A percentile compares a stretch with the other conserved stretches of the same genome.
Evolutionary conservation across 768 basidiomycete genomes (phyloP).

Genomic region (Coprinellus aureogranulatus): DNA sequence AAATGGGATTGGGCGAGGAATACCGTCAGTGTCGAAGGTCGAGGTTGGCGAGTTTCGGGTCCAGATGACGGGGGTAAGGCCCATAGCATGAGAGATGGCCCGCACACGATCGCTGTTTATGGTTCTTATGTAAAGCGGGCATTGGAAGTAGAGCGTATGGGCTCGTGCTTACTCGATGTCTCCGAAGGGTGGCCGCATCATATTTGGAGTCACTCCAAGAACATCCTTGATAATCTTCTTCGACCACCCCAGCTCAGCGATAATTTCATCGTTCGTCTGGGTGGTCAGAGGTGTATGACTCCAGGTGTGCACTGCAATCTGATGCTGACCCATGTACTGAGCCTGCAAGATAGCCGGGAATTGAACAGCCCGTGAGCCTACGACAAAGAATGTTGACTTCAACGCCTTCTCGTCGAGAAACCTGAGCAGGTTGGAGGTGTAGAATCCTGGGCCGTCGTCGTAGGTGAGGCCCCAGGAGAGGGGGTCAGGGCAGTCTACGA

Average conservation of each 20-base stretch:
- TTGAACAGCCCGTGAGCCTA: constrained; percentile 76
- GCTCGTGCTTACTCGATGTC: constrained; percentile 77
- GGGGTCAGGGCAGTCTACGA: constrained; percentile 71
- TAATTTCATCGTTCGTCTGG: constrained; percentile 72
- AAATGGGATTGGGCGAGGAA: background rate
- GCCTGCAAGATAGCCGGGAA: constrained; percentile 67
- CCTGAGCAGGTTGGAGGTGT: constrained; percentile 70
- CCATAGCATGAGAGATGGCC: constrained; percentile 80
- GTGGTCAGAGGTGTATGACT: constrained; percentile 74
- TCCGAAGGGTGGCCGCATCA: constrained; percentile 80
- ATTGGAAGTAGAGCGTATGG: no score
- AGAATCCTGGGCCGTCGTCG: constrained; percentile 79
- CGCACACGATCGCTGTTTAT: constrained; percentile 74
- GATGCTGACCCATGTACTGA: constrained; percentile 77
- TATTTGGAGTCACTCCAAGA: constrained; percentile 72
- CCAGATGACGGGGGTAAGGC: constrained; percentile 82
- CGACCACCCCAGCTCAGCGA: constrained; percentile 87
- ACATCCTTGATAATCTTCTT: constrained; percentile 83
- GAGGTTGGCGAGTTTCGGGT: constrained; percentile 57
- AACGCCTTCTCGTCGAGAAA: constrained; percentile 65
- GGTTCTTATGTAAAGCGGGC: no score
- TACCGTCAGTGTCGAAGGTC: constrained; percentile 73
- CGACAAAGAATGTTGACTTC: constrained; percentile 83
- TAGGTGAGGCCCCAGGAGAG: constrained; percentile 57
- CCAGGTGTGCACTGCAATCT: constrained; percentile 71